Conservation (phyloP, 495 filamentous ascomycete species). For the Neurospora africana region DNA sequence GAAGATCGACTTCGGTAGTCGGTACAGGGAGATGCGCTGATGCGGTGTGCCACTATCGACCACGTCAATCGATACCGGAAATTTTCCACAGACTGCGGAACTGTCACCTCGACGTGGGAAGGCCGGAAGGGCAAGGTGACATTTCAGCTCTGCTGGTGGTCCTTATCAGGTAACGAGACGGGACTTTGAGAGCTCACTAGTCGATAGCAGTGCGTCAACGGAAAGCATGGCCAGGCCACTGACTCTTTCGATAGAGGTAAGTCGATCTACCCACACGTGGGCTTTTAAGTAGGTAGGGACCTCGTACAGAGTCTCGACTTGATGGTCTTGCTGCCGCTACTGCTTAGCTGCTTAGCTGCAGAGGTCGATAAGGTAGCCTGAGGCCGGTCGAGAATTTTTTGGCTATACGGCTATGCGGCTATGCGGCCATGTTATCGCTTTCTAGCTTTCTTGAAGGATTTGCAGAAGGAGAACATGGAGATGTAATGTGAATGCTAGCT, state of each 20-base stretch:
- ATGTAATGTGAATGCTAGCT: neutral
- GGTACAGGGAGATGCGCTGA: neutral
- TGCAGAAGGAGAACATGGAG: too few species aligned
- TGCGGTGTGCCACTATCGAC: neutral
- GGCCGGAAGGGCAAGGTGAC: neutral
- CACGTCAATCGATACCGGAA: neutral
- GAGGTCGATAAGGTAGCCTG: too few species aligned
- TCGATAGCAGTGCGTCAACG: too few species aligned
- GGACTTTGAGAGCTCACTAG: too few species aligned
- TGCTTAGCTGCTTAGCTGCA: too few species aligned
- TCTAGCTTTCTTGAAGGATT: too few species aligned
- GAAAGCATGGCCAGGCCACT: too few species aligned
- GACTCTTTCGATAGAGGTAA: too few species aligned
- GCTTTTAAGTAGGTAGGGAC: neutral
- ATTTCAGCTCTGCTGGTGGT: neutral
- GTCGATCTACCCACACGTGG: neutral
- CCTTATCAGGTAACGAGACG: neutral
- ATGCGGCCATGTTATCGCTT: too few species aligned
- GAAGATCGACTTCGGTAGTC: neutral
- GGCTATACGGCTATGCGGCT: too few species aligned
- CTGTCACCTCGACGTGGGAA: neutral
- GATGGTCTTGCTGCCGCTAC: too few species aligned
- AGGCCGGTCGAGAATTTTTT: too few species aligned
- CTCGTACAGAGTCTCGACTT: neutral
- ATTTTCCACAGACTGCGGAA: neutral